Percentiles rank a stretch among this genome's conserved stretches.
These are phyloP conservation scores for Podospora sp. DNA, from an alignment of 495 filamentous ascomycete genomes.

Conservation along the genomic window DNA sequence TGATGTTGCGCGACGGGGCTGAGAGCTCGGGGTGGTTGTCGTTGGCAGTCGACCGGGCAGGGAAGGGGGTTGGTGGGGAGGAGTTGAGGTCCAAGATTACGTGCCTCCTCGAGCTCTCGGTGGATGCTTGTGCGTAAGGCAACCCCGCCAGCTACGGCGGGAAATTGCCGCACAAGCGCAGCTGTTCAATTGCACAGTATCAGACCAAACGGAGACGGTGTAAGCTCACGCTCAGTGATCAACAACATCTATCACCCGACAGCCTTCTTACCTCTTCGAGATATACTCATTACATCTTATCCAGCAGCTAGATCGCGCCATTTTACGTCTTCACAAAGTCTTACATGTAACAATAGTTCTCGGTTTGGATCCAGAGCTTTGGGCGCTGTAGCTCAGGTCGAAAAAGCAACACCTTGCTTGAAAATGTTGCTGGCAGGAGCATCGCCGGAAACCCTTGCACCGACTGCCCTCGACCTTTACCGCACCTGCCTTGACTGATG, in stretches of 20 bases:
- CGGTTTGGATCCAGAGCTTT: not conserved
- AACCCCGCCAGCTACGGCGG: constrained; percentile 29
- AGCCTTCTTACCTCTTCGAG: too few species aligned
- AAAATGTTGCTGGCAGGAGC: not conserved
- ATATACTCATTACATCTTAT: not conserved
- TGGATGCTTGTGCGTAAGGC: constrained; percentile 16
- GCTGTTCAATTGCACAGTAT: not conserved
- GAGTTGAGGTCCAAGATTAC: constrained; percentile 42
- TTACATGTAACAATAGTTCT: not conserved
- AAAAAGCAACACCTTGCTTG: not conserved
- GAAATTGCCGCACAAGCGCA: constrained; percentile 13
- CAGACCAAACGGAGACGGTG: not conserved
- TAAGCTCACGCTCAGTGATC: too few species aligned
- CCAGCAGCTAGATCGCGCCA: not conserved
- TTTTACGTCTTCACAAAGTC: not conserved
- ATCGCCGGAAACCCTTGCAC: constrained; percentile 3
- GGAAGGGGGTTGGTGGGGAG: constrained; percentile 23
- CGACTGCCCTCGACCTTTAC: not conserved
- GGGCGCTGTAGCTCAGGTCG: not conserved
- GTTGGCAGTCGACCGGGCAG: constrained; percentile 16
- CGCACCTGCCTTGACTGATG: not conserved
- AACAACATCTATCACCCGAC: too few species aligned
- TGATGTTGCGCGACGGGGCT: constrained; percentile 26
- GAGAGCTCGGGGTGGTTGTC: constrained; percentile 14
- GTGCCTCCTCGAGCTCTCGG: constrained; percentile 35